Percentiles rank a stretch among this genome's conserved stretches.
phyloP scores from a whole-genome alignment of 106 monocot species.

The Dioscorea dumetorum region DNA sequence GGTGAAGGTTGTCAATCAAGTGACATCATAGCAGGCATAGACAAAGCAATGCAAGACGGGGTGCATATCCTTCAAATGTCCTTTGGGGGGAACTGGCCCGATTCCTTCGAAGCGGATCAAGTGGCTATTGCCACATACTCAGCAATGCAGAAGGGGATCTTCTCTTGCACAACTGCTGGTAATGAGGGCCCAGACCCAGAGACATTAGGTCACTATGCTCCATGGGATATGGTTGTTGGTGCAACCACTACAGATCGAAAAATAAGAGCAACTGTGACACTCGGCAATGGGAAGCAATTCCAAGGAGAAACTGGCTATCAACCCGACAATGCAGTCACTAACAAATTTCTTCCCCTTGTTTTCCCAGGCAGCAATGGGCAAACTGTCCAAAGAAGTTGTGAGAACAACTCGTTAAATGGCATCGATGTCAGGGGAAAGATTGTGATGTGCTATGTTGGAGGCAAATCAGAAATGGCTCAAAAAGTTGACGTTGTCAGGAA shows the following conservation, averaged over 20 bases:
- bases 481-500: too few species aligned
- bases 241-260: background rate
- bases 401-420: too few species aligned
- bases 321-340: too few species aligned
- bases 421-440: too few species aligned
- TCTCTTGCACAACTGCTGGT: background rate
- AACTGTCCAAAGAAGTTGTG: too few species aligned
- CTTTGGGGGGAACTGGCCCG: background rate
- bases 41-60: slow-evolving; percentile 17
- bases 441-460: too few species aligned
- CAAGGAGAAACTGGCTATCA: too few species aligned
- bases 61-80: slow-evolving; percentile 20
- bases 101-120: background rate
- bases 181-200: background rate
- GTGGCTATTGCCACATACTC: background rate
- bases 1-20: background rate
- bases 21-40: slow-evolving; percentile 17
- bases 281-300: too few species aligned
- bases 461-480: too few species aligned
- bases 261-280: background rate
- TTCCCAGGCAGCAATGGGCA: too few species aligned
- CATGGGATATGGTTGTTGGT: background rate
- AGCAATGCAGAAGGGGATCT: background rate
- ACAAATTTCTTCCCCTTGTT: too few species aligned
- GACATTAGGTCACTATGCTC: background rate